Evolutionary conservation across 768 basidiomycete genomes (phyloP), one percentile per base, ranked within the genome.

Genomic region (Lentinula sp.): DNA sequence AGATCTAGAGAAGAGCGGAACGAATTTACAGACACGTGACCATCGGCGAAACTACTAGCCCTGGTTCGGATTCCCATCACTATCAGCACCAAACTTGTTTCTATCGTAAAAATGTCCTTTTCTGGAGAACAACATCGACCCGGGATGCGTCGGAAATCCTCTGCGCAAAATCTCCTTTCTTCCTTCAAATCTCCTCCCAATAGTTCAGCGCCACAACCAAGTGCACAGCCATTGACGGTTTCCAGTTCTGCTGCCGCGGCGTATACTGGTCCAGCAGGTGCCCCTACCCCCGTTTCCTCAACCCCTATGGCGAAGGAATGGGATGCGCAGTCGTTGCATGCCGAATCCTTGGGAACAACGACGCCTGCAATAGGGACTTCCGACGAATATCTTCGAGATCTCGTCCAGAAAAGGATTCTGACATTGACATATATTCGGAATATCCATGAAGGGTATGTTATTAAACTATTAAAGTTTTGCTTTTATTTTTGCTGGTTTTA

Each of bases 351-450:
- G 23, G 74, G 73, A 45, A 72, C 76, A 8, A 71, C 70, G 18
- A 80, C 78, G 64, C 79, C 82, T 2, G 76, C 82, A 55, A 70
- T 82, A 28, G 70, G 86, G 13, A 87, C 89, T 33, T 87, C 87
- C 8, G 81, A 90, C 60, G 92, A 94, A 69, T 86, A 87, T 68
- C 77, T 94, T 61, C 76, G 92, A 58, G 90, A 90, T 67, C 75
- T 91, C 53, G 84, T 93, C 8, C 86, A 88, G 76, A 94, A 93
- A 77, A 79, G 93, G 63, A 88, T 94, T 60, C 81, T 90, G 67
- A 92, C 92, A 20, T 76, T 94, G 66, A 93, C 90, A 0, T 94
- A 95, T 71, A 78, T 94, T 72, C 82, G 90, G 65, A 91, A 85
- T 67, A 87, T 92, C 36, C 89, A 93, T 65, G 91, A 93, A 73